Conservation (phyloP, 1,139 yeast species). For the Candida labiduridarum region DNA sequence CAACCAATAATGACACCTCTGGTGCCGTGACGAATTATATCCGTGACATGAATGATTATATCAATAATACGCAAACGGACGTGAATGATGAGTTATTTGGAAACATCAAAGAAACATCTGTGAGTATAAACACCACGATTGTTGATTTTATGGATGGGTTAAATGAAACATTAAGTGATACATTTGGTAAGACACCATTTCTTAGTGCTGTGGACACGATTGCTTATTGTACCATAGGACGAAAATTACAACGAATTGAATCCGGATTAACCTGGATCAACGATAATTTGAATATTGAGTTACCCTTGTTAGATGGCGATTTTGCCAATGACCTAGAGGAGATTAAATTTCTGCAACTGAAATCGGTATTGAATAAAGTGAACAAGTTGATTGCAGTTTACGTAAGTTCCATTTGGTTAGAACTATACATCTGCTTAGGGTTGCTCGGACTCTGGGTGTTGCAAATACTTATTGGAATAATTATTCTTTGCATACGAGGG, state of each 20-base stretch:
- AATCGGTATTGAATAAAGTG: slow-evolving; percentile 13
- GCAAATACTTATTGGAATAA: slow-evolving; percentile 43
- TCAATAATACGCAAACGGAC: slow-evolving; percentile 31
- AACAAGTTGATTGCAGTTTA: slow-evolving; percentile 30
- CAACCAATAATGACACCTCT: not conserved
- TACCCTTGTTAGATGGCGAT: slow-evolving; percentile 46
- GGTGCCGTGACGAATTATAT: slow-evolving; percentile 17
- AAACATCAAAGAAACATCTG: slow-evolving; percentile 59
- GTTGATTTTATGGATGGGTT: slow-evolving; percentile 34
- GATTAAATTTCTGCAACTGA: slow-evolving; percentile 12
- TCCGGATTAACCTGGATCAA: slow-evolving; percentile 80
- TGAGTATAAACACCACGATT: slow-evolving; percentile 48
- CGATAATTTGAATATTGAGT: slow-evolving; percentile 55
- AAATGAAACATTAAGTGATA: slow-evolving; percentile 32
- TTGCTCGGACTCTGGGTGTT: slow-evolving; percentile 52
- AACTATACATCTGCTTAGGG: slow-evolving; percentile 46
- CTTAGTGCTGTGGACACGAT: slow-evolving; percentile 63
- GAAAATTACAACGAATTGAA: slow-evolving; percentile 66
- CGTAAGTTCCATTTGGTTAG: slow-evolving; percentile 38
- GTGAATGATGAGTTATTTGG: slow-evolving; percentile 71
- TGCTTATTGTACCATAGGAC: slow-evolving; percentile 77
- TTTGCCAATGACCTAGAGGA: slow-evolving; percentile 9
- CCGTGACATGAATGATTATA: slow-evolving; percentile 25
- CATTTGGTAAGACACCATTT: slow-evolving; percentile 71
- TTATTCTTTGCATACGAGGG: slow-evolving; percentile 10